Evolutionary conservation across 371 early-diverging fungal genomes (phyloP).

Genomic region (Mycotypha africana): DNA sequence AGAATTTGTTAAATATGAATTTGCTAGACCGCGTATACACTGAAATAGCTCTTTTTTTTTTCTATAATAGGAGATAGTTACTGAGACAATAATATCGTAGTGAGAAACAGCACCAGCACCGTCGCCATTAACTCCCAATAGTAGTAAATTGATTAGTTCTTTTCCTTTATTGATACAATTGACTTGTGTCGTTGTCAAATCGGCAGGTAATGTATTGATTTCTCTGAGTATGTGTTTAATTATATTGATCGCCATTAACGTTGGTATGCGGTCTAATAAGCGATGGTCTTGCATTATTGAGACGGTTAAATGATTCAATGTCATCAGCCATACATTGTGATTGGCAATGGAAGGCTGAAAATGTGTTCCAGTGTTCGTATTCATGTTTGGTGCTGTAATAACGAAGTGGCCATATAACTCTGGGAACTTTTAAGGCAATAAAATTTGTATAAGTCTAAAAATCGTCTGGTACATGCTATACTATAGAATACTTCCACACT

Average conservation of each 20-base stretch:
- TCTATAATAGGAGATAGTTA: conserved; percentile 11
- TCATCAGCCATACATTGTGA: conserved; percentile 38
- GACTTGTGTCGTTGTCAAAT: conserved; percentile 28
- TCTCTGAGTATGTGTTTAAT: conserved; percentile 44
- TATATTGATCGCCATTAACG: conserved; percentile 40
- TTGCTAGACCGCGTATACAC: too few species aligned
- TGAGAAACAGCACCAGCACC: conserved; percentile 46
- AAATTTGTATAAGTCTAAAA: too few species aligned
- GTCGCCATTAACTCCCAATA: conserved; percentile 39
- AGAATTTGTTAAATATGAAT: too few species aligned
- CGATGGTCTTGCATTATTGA: conserved; percentile 37
- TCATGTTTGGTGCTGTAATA: conserved; percentile 11
- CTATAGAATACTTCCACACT: too few species aligned
- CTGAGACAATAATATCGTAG: conserved; percentile 47
- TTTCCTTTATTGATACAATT: conserved; percentile 44
- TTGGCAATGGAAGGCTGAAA: conserved; percentile 36
- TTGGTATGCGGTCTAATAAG: conserved; percentile 35
- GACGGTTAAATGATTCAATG: conserved; percentile 28
- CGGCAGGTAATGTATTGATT: conserved; percentile 40
- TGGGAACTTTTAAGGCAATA: conserved; percentile 24
- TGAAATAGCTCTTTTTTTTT: too few species aligned
- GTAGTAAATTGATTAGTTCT: conserved; percentile 37
- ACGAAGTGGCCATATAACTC: conserved; percentile 43
- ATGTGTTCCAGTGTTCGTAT: conserved; percentile 3
- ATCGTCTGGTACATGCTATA: too few species aligned